Conservation (phyloP, 179 eudicot genomes). For the Silene noctiflora region DNA sequence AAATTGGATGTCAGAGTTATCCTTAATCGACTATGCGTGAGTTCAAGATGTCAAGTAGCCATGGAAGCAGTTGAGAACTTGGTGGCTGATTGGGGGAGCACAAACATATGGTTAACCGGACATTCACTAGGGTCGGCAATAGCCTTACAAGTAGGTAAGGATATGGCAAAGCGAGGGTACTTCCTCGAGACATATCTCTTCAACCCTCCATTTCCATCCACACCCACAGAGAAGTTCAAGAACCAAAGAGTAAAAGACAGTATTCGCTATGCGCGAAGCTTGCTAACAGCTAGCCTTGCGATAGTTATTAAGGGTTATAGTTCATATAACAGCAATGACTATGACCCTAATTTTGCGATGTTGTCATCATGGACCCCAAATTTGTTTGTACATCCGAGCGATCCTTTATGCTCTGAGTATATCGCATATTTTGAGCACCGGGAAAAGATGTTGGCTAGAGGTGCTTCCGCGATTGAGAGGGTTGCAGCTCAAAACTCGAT, state of each 20-base stretch:
- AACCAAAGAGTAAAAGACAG: constrained; percentile 50
- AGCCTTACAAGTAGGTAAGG: constrained; percentile 73
- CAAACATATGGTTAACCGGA: constrained; percentile 59
- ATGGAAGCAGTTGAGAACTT: constrained; percentile 50
- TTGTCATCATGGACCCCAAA: constrained; percentile 55
- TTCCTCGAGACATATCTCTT: constrained; percentile 62
- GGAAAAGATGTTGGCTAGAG: constrained; percentile 61
- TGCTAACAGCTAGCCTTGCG: constrained; percentile 57
- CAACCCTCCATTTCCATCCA: constrained; percentile 69
- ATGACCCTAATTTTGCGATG: constrained; percentile 32
- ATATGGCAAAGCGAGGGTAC: constrained; percentile 52
- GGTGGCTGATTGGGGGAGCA: constrained; percentile 40
- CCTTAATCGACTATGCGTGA: constrained; percentile 44
- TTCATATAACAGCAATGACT: constrained; percentile 14
- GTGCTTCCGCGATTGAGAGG: constrained; percentile 49
- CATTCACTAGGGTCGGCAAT: constrained; percentile 87
- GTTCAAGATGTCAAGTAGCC: constrained; percentile 59
- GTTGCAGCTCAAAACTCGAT: constrained; percentile 64
- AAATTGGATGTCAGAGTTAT: constrained; percentile 55
- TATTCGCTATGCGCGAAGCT: constrained; percentile 57
- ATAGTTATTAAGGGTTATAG: constrained; percentile 33
- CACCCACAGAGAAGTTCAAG: constrained; percentile 57
- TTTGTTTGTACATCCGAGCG: constrained; percentile 57
- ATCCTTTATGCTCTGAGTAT: constrained; percentile 65
- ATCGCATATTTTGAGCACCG: constrained; percentile 75